Base-by-base conservation (phyloP, 805 yeast species). In the Candida fluviatilis region DNA sequence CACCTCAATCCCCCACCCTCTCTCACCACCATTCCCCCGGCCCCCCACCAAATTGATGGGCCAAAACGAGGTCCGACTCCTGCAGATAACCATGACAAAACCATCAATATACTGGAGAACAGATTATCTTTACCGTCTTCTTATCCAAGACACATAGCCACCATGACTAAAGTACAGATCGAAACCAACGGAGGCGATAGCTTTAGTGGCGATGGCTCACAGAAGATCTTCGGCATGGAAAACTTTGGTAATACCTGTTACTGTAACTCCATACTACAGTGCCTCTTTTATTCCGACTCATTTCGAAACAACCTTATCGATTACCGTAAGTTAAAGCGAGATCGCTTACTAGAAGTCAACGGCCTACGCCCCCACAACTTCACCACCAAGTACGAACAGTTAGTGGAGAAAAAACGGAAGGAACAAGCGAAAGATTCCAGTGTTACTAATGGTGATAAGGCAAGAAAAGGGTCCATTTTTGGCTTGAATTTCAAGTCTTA, bases 191-290 rank as follows among this genome's bases (percentile, higher is more conserved):
- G n/a, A 4, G 28, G 28, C 7, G 28, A 19, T 14, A 5, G 5
- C 4, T 79, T 59, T 14, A 10, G 5, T 52, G 90, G 88, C 4
- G 81, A 80, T 54, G 90, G 89, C 1, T 65, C 80, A 5, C 67
- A 75, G 43, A 84, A 83, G 56, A 73, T 84, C 16, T 84, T 76
- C 57, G 95, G 95, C 1, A 77, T 83, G 75, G 93, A 85, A 55
- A 85, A 85, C 54, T 84, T 84, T 51, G 95, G 95, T 2, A 83
- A 89, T 57, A 89, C 97, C 0, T 93, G 98, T 64, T 91, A 91
- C 64, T 86, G 95, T 61, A 93, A 93, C 51, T 87, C 96, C 7
- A 85, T 93, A 21, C 64, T 93, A 17, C 99, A 93, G 58, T 87
- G 95, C 48, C 71, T 91, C 7, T 91, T 77, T 66, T 82, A 84